Conservation (phyloP, 2,329 filamentous ascomycete genomes). For the Chalara sp. region DNA sequence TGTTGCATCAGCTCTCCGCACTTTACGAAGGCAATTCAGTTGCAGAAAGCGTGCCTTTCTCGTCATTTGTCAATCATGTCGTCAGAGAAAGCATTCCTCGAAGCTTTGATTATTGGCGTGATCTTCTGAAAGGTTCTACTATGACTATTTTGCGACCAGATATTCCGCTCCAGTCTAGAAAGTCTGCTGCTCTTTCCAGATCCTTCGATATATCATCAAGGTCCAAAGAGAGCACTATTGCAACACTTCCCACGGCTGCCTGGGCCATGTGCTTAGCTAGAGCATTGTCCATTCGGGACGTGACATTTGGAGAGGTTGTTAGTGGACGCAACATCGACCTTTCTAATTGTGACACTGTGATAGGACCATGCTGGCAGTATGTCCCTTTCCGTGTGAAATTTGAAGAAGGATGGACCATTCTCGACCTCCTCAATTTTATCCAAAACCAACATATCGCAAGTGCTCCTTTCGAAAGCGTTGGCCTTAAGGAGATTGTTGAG, state of each 20-base stretch:
- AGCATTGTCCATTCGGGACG: slow-evolving; percentile 27
- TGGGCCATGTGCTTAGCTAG: slow-evolving; percentile 36
- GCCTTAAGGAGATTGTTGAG: slow-evolving; percentile 28
- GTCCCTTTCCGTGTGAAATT: slow-evolving; percentile 37
- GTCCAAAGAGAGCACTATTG: slow-evolving; percentile 33
- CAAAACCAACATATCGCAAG: slow-evolving; percentile 27
- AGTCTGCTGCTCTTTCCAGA: too few species aligned
- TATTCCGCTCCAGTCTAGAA: too few species aligned
- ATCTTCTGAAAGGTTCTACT: slow-evolving; percentile 31
- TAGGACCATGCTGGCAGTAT: slow-evolving; percentile 39
- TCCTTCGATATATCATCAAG: slow-evolving; percentile 15
- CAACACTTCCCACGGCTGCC: slow-evolving; percentile 35
- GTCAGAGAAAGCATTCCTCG: slow-evolving; percentile 17
- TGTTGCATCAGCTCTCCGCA: slow-evolving; percentile 14
- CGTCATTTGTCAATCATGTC: slow-evolving; percentile 28
- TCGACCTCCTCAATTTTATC: slow-evolving; percentile 27
- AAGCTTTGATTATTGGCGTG: slow-evolving; percentile 37
- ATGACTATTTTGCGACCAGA: too few species aligned
- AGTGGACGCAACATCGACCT: slow-evolving; percentile 35
- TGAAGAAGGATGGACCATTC: slow-evolving; percentile 24
- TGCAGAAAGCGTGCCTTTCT: slow-evolving; percentile 30
- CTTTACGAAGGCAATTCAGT: slow-evolving; percentile 29
- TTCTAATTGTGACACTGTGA: slow-evolving; percentile 30
- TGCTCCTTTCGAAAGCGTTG: slow-evolving; percentile 29
- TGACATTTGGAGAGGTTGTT: slow-evolving; percentile 36